Conservation (phyloP, 2,329 filamentous ascomycete genomes). For the Claviceps fusiformis region DNA sequence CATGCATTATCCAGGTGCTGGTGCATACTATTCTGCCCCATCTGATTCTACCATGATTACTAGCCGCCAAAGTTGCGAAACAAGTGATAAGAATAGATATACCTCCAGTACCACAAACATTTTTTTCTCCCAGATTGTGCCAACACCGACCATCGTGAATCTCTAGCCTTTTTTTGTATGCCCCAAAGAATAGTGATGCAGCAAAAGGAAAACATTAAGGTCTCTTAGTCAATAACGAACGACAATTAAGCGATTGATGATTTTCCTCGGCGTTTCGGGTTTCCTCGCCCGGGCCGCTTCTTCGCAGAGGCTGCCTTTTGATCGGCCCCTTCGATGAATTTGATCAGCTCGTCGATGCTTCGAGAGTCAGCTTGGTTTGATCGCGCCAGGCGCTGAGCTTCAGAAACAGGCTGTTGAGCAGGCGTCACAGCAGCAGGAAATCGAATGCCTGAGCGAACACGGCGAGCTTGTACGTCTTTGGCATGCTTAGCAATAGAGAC, state of each 20-base stretch:
- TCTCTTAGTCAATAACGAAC: neutral
- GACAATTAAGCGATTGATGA: slow-evolving; percentile 2
- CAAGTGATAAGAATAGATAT: neutral
- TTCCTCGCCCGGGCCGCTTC: slow-evolving; percentile 39
- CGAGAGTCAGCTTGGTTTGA: slow-evolving; percentile 50
- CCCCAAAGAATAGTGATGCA: neutral
- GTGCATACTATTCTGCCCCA: neutral
- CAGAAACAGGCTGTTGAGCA: slow-evolving; percentile 15
- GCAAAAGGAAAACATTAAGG: neutral
- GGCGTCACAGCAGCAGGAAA: slow-evolving; percentile 34
- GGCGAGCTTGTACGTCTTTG: slow-evolving; percentile 67
- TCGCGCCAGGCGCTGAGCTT: slow-evolving; percentile 16
- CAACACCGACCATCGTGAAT: neutral
- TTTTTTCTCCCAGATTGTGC: neutral
- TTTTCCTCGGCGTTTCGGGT: slow-evolving; percentile 39
- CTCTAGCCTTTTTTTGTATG: neutral
- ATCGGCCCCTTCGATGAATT: slow-evolving; percentile 76
- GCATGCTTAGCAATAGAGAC: slow-evolving; percentile 89
- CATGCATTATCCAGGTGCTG: neutral
- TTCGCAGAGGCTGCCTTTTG: slow-evolving; percentile 39
- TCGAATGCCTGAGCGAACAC: slow-evolving; percentile 55
- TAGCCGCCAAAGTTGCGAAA: neutral
- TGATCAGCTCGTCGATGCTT: slow-evolving; percentile 85
- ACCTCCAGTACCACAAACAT: neutral
- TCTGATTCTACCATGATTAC: neutral